Evolutionary conservation across 306 rosid species (phyloP).

Genomic region (apple (Malus domestica)): ASM211411v1 NC_041792.1:28553907-28554406

Average conservation of each 20-base stretch:
- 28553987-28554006: background rate
- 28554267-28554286: background rate
- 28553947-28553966: background rate
- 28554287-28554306: background rate
- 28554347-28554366: background rate
- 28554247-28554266: background rate
- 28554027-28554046: background rate
- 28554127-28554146: background rate
- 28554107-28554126: background rate
- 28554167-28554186: background rate
- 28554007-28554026: background rate
- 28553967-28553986: background rate
- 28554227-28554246: background rate
- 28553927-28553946: background rate
- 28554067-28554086: background rate
- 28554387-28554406: constrained; percentile 76
- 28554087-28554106: background rate
- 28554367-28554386: background rate
- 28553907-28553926: background rate
- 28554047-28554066: background rate
- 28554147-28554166: background rate
- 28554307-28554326: background rate
- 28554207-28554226: background rate
- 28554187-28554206: background rate
- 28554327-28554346: background rate